Percentiles rank a stretch among this genome's conserved stretches.
These are phyloP conservation scores for Cyclanthera cordifolia DNA, from an alignment of 306 rosid genomes.

Conservation along the genomic window DNA sequence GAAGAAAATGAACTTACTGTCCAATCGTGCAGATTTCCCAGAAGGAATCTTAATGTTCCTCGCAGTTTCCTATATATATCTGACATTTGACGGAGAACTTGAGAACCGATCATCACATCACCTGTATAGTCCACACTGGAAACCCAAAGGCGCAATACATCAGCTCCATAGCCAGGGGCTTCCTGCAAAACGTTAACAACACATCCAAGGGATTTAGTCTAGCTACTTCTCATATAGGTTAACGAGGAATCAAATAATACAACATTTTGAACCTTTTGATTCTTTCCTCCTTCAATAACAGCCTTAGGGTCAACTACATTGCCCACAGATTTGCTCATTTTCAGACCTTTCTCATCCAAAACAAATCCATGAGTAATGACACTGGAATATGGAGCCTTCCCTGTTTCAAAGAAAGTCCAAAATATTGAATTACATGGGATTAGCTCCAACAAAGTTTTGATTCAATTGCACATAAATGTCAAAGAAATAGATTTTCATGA, in stretches of 20 bases:
- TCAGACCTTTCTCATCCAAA: slow-evolving; percentile 91
- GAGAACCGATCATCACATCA: slow-evolving; percentile 80
- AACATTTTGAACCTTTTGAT: slow-evolving; percentile 48
- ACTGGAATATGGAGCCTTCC: slow-evolving; percentile 84
- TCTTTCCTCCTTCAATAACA: slow-evolving; percentile 94
- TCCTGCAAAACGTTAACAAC: slow-evolving; percentile 36
- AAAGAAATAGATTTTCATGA: neutral
- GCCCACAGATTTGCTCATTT: slow-evolving; percentile 99
- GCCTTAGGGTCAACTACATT: slow-evolving; percentile 78
- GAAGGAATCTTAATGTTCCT: slow-evolving; percentile 92
- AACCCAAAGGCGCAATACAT: slow-evolving; percentile 94
- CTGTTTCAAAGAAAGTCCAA: slow-evolving; percentile 41
- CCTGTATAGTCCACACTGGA: slow-evolving; percentile 95
- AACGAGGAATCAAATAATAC: slow-evolving; percentile 12
- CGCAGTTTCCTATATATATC: slow-evolving; percentile 90
- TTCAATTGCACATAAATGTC: neutral
- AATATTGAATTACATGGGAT: slow-evolving; percentile 19
- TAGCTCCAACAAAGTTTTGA: slow-evolving; percentile 1
- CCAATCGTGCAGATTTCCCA: slow-evolving; percentile 99
- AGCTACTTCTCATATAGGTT: slow-evolving; percentile 7
- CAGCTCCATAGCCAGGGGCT: slow-evolving; percentile 92
- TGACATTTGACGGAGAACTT: slow-evolving; percentile 94
- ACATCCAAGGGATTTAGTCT: slow-evolving; percentile 2
- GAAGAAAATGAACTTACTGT: slow-evolving; percentile 36
- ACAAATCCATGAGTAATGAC: slow-evolving; percentile 95